phyloP scores from a whole-genome alignment of 495 filamentous ascomycete genomes.

The Cercophora scortea region DNA sequence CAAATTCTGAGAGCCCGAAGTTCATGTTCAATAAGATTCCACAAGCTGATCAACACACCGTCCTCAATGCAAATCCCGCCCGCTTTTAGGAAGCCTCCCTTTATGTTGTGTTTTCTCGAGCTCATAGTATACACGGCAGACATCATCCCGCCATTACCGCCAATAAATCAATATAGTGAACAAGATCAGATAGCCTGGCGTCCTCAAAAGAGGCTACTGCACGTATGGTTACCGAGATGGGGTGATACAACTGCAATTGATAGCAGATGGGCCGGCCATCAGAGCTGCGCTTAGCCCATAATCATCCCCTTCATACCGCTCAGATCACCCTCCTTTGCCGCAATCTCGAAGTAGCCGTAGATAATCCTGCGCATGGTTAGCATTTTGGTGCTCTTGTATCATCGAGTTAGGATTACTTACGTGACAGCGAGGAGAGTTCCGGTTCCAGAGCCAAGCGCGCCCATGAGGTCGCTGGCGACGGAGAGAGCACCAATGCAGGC shows the following conservation, averaged over 20 bases:
- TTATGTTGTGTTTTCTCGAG: slow-evolving; percentile 13
- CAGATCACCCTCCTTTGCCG: slow-evolving; percentile 95
- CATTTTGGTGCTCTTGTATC: background rate
- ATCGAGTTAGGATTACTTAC: slow-evolving; percentile 53
- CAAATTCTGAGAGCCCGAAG: background rate
- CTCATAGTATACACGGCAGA: slow-evolving; percentile 21
- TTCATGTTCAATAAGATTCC: background rate
- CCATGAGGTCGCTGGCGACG: slow-evolving; percentile 89
- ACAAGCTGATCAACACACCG: slow-evolving; percentile 8
- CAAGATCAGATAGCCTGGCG: background rate
- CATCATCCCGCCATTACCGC: slow-evolving; percentile 10
- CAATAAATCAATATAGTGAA: slow-evolving; percentile 16
- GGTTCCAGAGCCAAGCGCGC: slow-evolving; percentile 92
- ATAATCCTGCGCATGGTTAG: slow-evolving; percentile 65
- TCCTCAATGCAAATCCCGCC: slow-evolving; percentile 11
- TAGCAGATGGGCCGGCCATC: background rate
- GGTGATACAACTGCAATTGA: background rate
- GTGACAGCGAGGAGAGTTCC: slow-evolving; percentile 98
- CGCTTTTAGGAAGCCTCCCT: slow-evolving; percentile 15
- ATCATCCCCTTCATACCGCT: slow-evolving; percentile 87
- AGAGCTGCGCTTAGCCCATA: slow-evolving; percentile 39
- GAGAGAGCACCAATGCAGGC: slow-evolving; percentile 98
- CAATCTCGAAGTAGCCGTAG: slow-evolving; percentile 98
- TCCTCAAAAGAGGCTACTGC: slow-evolving; percentile 1
- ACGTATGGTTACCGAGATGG: background rate